These are phyloP conservation scores for Leptographium flavum DNA, from an alignment of 2,329 filamentous ascomycete species.

Conservation along the genomic window DNA sequence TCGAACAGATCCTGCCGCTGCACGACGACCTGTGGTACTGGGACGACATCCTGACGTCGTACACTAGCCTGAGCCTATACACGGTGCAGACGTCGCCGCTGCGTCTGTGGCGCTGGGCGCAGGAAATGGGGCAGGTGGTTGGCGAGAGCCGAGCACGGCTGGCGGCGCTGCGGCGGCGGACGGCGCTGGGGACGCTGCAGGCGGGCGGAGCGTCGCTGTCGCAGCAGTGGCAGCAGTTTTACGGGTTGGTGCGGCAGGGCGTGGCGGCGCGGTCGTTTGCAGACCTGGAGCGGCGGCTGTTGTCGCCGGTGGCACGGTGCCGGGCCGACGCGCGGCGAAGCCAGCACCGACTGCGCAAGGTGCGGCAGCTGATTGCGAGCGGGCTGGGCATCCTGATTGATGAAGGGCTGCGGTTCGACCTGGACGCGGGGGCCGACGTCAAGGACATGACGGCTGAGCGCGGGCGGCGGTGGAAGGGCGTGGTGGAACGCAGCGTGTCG, in stretches of 20 bases:
- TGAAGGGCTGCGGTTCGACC: conserved; percentile 59
- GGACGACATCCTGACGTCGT: conserved; percentile 74
- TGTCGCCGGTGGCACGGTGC: conserved; percentile 65
- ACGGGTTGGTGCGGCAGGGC: conserved; percentile 62
- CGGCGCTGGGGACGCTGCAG: conserved; percentile 11
- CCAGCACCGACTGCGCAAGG: conserved; percentile 52
- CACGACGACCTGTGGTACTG: conserved; percentile 90
- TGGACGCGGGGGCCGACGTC: conserved; percentile 27
- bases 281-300: conserved; percentile 55
- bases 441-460: conserved; percentile 23
- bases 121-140: conserved; percentile 45
- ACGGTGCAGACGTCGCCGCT: conserved; percentile 73
- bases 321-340: conserved; percentile 64
- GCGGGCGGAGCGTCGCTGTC: conserved; percentile 22
- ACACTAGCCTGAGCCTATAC: conserved; percentile 67
- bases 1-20: conserved; percentile 72
- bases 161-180: conserved; percentile 8
- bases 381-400: conserved; percentile 78
- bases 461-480: conserved; percentile 47
- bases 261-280: conserved; percentile 58
- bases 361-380: conserved; percentile 71
- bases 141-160: conserved; percentile 38
- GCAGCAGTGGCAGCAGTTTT: conserved; percentile 55
- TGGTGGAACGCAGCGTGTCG: conserved; percentile 66
- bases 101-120: conserved; percentile 55